Evolutionary conservation across 805 yeast genomes (phyloP), one percentile per base, ranked within the genome.

Genomic region (Lipomyces anomalus): DNA sequence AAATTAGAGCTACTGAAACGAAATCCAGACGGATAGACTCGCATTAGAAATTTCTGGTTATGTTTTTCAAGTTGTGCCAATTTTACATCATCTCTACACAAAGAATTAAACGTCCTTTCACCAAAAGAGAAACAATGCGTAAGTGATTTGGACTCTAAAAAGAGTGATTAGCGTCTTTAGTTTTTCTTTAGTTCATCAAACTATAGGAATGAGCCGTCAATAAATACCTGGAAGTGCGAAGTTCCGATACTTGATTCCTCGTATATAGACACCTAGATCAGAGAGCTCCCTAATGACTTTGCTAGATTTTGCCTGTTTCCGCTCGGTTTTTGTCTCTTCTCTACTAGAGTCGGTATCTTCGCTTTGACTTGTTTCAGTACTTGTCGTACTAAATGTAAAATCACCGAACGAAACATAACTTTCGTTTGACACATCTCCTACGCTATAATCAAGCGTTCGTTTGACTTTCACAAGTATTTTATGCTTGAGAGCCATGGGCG

Each of bases 41-140:
- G 71, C 82, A 86, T 80, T 43, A 90, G 61, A 58, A 72, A 85
- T 40, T 72, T 70, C 48, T 80, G 66, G 62, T 92, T 90, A 62
- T 92, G 97, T 59, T 84, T 84, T 52, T 75, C 71, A 3, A 89
- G 58, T 3, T 88, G 73, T 3, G 69, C 67, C 3, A 64, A 58
- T 49, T 79, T 80, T 1, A 67, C 71, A 1, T 71, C 65, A 52
- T 86, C 90, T 50, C 79, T 80, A 29, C 78, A 60, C 76, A 89
- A 74, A 6, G 76, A 67, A 38, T 74, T 74, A 34, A 85, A 64
- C 1, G 78, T 67, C 43, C 84, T 78, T 57, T 92, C 97, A 50
- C 83, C 82, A 50, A 92, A 76, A 1, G 97, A 88, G 60, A 89
- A 92, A 43, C 89, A 79, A 62, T 88, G 97, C 54, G 84, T 83